phyloP scores from a whole-genome alignment of 805 yeast species.

The Tetrapisispora pingtungensis region DNA sequence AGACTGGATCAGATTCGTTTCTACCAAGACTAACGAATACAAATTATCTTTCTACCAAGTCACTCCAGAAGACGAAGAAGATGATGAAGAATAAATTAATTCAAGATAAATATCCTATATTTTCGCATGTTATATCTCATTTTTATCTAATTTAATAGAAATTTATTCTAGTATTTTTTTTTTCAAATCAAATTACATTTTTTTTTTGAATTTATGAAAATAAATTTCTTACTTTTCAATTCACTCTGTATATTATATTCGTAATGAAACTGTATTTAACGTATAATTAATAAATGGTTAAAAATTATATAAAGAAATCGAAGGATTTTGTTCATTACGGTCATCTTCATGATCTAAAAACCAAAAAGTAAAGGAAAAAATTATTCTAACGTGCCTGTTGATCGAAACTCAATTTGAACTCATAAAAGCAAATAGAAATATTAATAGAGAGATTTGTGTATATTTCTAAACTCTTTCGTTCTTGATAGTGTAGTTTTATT shows the following conservation, averaged over 20 bases:
- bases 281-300: background rate
- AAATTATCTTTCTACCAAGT: constrained; percentile 98
- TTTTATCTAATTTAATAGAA: constrained; percentile 2
- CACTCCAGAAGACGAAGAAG: constrained; percentile 91
- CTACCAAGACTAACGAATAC: constrained; percentile 91
- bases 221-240: background rate
- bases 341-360: too few species aligned
- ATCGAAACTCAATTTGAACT: too few species aligned
- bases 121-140: background rate
- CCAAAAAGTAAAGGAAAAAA: too few species aligned
- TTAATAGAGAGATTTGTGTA: too few species aligned
- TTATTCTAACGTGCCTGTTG: too few species aligned
- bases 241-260: constrained; percentile 1
- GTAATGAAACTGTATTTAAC: background rate
- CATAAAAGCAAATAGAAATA: too few species aligned
- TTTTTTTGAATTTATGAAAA: background rate
- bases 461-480: too few species aligned
- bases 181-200: background rate
- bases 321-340: background rate
- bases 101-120: constrained; percentile 1
- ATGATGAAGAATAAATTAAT: constrained; percentile 37
- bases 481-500: too few species aligned
- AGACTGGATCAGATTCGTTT: constrained; percentile 99
- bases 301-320: background rate
- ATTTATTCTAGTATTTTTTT: background rate